Conservation (phyloP, 345 rosid genomes). For the Eutrema heterophyllum region DNA sequence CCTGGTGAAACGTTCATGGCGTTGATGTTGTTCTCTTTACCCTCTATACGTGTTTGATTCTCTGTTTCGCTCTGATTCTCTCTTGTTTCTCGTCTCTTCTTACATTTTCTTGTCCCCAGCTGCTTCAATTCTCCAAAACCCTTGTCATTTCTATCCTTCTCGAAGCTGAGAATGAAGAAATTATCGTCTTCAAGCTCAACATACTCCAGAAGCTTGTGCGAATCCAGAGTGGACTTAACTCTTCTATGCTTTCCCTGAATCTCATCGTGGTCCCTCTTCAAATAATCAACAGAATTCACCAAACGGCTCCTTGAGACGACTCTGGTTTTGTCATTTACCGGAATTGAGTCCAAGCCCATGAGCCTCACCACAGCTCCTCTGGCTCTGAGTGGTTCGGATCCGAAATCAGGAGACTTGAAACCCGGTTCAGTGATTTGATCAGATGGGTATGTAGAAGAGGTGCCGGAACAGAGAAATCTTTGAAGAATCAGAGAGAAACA, state of each 20-base stretch:
- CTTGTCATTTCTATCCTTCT: constrained; percentile 19
- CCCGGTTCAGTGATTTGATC: constrained; percentile 36
- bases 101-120: constrained; percentile 1
- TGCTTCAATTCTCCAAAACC: constrained; percentile 24
- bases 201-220: constrained; percentile 36
- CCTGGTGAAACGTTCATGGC: not conserved
- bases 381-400: not conserved
- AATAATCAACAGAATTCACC: constrained; percentile 36
- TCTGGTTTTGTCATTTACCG: not conserved
- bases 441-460: constrained; percentile 59
- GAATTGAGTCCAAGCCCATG: constrained; percentile 67
- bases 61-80: constrained; percentile 3
- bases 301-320: constrained; percentile 47
- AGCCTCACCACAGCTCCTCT: constrained; percentile 60
- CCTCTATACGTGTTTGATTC: not conserved
- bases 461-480: constrained; percentile 47
- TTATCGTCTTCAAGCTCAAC: constrained; percentile 64
- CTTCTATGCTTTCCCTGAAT: constrained; percentile 30
- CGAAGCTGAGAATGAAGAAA: constrained; percentile 62
- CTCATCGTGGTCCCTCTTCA: constrained; percentile 16
- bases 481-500: constrained; percentile 53
- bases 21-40: constrained; percentile 8
- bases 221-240: constrained; percentile 37
- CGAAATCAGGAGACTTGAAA: constrained; percentile 12
- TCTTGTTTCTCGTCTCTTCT: constrained; percentile 10